A percentile compares a stretch with the other conserved stretches of the same genome.
These are phyloP conservation scores for Monosporascus sp. DNA, from an alignment of 2,329 filamentous ascomycete genomes.

Conservation along the genomic window DNA sequence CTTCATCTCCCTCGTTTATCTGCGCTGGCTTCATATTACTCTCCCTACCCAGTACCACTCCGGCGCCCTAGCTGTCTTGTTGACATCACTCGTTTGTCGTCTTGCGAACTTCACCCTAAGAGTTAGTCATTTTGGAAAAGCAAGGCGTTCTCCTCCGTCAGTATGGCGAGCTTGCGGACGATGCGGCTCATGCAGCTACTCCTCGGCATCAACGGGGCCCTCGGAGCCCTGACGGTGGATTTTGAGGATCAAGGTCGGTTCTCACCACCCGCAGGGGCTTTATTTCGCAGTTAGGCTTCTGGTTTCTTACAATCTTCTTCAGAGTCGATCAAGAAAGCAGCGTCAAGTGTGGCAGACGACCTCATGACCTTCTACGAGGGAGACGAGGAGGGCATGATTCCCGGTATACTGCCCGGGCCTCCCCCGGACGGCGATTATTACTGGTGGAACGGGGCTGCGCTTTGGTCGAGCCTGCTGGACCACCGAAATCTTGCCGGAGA, in stretches of 20 bases:
- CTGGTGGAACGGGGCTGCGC: slow-evolving; percentile 47
- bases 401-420: slow-evolving; percentile 16
- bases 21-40: too few relatives aligned
- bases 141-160: background rate
- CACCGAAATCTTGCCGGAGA: slow-evolving; percentile 50
- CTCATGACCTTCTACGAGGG: slow-evolving; percentile 25
- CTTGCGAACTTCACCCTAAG: too few relatives aligned
- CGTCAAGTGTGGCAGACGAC: slow-evolving; percentile 23
- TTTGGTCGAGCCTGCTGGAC: slow-evolving; percentile 47
- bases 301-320: slow-evolving; percentile 1
- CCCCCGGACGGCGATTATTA: slow-evolving; percentile 31
- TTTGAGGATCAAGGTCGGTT: slow-evolving; percentile 18
- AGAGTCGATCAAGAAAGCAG: slow-evolving; percentile 24
- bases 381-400: slow-evolving; percentile 12
- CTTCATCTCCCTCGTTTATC: too few relatives aligned
- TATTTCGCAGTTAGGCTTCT: background rate
- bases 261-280: background rate
- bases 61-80: too few relatives aligned
- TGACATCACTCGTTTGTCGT: too few relatives aligned
- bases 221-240: slow-evolving; percentile 19
- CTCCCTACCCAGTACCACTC: too few relatives aligned
- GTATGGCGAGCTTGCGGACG: slow-evolving; percentile 13
- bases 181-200: slow-evolving; percentile 12
- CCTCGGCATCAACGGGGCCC: slow-evolving; percentile 13
- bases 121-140: background rate